These are phyloP conservation scores for Erythrophleum fordii DNA, from an alignment of 306 rosid genomes.

Conservation along the genomic window DNA sequence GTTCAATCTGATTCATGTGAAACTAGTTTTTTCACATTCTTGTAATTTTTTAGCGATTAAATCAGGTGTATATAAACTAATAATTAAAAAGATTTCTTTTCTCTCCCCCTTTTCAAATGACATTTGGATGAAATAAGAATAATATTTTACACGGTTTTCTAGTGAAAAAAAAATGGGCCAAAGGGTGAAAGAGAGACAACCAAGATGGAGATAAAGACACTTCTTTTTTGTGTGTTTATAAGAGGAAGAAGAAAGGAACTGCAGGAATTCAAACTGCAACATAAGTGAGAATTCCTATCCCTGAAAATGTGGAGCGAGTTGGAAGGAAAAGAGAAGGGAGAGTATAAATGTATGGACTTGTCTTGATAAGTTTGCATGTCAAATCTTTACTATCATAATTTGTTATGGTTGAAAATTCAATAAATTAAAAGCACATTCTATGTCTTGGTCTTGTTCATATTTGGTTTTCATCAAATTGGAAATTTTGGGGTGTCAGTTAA, in stretches of 20 bases:
- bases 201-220: neutral
- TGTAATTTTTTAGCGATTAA: slow-evolving; percentile 3
- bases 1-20: neutral
- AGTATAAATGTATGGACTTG: neutral
- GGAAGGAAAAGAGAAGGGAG: neutral
- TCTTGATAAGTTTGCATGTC: neutral
- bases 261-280: neutral
- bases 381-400: neutral
- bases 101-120: slow-evolving; percentile 1
- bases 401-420: neutral
- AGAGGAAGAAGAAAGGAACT: neutral
- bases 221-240: neutral
- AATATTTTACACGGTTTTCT: neutral
- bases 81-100: neutral
- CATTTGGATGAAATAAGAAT: slow-evolving; percentile 20
- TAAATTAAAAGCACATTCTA: too few species aligned
- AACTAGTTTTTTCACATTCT: slow-evolving; percentile 6
- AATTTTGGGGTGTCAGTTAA: neutral
- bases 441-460: too few species aligned
- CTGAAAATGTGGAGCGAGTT: neutral
- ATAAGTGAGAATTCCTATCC: neutral
- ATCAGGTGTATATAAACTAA: neutral
- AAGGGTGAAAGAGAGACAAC: neutral
- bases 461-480: neutral
- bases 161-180: neutral